Evolutionary conservation across 805 yeast genomes (phyloP), one percentile per base, ranked within the genome.

Genomic region (Scheffersomyces amazonensis): DNA sequence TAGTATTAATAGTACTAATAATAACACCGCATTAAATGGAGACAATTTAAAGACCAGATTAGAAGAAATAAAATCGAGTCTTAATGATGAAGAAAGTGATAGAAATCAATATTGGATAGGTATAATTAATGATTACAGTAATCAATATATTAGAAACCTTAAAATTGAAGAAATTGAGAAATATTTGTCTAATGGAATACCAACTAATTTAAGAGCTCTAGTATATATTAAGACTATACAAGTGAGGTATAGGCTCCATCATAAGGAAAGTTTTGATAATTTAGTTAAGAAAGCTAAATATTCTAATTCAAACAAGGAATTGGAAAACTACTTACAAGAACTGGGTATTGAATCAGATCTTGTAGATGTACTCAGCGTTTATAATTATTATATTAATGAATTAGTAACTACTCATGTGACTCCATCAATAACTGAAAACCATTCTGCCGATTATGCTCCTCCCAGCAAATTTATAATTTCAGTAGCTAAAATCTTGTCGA

Each of bases 221-320:
- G 56, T 63, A 1, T 69, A 69, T 38, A 47, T 62, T 32, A 62
- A 59, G 37, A 50, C 54, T 3, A 48, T 67, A 34, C 62, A 60
- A 37, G 54, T 66, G 2, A 51, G 55, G 35, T 49, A 56, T 41
- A 52, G 47, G 23, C 43, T 66, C 31, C 64, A 55, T 31, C 41
- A 36, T 16, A 55, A 54, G 36, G 66, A 58, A 28, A 52, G 50
- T 16, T 69, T 60, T 38, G 53, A 49, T 5, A 53, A 53, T 20
- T 41, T 69, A 17, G 47, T 62, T 38, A 53, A 52, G 35, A 57
- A 60, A 35, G 62, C 68, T 2, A 44, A 36, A 18, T 18, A 31
- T 17, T 36, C 44, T 3, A 37, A 34, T 8, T 32, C 32, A 9
- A 33, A 31, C 5, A 36, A 42, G 34, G 36, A 29, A 19, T 46